Conservation (phyloP, 306 rosid genomes). For the Vigna unguiculata region DNA sequence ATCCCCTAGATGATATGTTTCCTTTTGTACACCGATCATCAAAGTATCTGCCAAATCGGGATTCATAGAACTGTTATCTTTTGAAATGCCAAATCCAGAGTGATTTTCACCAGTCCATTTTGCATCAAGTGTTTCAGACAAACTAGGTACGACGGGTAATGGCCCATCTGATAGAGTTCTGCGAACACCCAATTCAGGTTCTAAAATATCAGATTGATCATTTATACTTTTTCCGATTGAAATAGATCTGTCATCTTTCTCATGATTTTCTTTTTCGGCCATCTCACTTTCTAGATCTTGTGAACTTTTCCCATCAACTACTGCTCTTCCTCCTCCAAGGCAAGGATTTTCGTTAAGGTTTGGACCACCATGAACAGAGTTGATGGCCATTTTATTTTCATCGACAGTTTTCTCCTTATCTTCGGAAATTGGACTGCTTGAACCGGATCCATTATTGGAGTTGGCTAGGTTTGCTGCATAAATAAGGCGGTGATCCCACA, state of each 20-base stretch:
- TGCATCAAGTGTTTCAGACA: constrained; percentile 91
- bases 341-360: constrained; percentile 47
- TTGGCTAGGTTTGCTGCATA: constrained; percentile 54
- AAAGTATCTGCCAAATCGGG: constrained; percentile 64
- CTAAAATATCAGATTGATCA: constrained; percentile 50
- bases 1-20: constrained; percentile 49
- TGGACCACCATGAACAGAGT: constrained; percentile 41
- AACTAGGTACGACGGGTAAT: constrained; percentile 56
- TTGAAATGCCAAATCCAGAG: constrained; percentile 51
- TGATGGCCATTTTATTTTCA: constrained; percentile 52
- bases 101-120: constrained; percentile 82
- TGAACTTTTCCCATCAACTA: constrained; percentile 44
- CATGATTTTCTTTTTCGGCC: constrained; percentile 36
- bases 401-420: constrained; percentile 52
- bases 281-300: constrained; percentile 49
- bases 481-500: constrained; percentile 88
- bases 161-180: constrained; percentile 82
- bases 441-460: constrained; percentile 44
- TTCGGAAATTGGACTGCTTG: constrained; percentile 53
- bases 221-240: constrained; percentile 41
- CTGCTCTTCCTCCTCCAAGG: constrained; percentile 52
- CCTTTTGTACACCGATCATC: constrained; percentile 36
- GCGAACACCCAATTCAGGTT: constrained; percentile 49
- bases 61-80: constrained; percentile 48
- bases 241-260: constrained; percentile 51